Percentiles rank a stretch among this genome's conserved stretches.
phyloP scores from a whole-genome alignment of 148 eudicot genomes.

The Persicaria maculosa region DNA sequence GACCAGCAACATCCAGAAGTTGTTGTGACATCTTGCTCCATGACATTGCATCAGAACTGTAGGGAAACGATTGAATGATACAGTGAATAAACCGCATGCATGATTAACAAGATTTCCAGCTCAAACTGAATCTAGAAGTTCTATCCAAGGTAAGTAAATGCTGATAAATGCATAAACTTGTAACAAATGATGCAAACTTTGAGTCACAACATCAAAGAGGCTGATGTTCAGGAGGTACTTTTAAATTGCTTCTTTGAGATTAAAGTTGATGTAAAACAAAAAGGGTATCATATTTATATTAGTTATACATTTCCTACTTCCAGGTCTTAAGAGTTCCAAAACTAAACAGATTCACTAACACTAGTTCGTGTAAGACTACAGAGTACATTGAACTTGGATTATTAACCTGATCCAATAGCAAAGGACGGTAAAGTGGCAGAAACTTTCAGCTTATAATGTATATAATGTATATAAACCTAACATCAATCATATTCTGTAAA shows the following conservation, averaged over 20 bases:
- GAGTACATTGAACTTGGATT: background rate
- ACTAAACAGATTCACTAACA: background rate
- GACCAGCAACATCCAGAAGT: conserved; percentile 81
- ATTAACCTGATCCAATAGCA: background rate
- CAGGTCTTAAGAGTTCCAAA: background rate
- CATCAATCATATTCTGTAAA: background rate
- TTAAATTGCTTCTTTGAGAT: background rate
- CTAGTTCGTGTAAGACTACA: background rate
- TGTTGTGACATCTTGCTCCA: conserved; percentile 64
- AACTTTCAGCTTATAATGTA: background rate
- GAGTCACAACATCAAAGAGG: background rate
- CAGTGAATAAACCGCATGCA: background rate
- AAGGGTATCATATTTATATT: background rate
- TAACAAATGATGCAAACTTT: background rate
- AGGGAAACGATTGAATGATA: background rate
- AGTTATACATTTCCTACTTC: background rate
- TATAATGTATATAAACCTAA: background rate
- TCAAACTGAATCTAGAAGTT: background rate
- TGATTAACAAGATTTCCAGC: background rate
- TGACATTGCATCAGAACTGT: conserved; percentile 62
- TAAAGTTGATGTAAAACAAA: background rate
- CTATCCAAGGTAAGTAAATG: background rate
- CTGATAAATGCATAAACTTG: background rate
- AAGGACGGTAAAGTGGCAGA: background rate
- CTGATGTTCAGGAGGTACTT: background rate